Conservation (phyloP, 108 stramenopile genomes). For the Nannochloropsis salina region DNA sequence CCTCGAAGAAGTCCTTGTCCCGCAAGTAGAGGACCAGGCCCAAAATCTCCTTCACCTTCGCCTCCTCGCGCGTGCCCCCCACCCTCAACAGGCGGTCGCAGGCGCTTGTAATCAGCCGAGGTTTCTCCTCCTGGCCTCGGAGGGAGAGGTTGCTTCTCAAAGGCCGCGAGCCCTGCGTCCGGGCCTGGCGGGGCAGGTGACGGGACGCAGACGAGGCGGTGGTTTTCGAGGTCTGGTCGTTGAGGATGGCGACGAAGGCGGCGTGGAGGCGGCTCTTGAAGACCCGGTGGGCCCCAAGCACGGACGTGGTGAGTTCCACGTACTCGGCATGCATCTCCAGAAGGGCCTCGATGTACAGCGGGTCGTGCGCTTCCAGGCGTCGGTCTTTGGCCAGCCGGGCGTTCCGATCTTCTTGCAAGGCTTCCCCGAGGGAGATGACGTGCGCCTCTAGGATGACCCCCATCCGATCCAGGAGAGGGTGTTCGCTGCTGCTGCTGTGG, state of each 20-base stretch:
- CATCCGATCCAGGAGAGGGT: neutral
- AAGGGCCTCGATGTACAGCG: neutral
- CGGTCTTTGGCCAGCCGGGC: neutral
- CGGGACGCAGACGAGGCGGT: too few relatives aligned
- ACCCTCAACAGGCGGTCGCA: neutral
- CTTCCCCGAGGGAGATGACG: constrained; percentile 13
- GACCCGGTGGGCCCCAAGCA: neutral
- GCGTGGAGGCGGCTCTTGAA: neutral
- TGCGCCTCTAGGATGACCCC: neutral
- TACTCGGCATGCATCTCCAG: neutral
- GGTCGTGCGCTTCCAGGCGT: neutral
- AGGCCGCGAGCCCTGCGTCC: neutral
- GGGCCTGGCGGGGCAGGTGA: too few relatives aligned
- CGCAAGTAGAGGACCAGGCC: neutral
- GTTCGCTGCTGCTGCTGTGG: too few relatives aligned
- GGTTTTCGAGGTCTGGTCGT: too few relatives aligned
- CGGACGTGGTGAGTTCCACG: neutral
- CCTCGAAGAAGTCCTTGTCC: neutral
- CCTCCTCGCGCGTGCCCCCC: neutral
- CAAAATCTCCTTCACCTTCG: neutral
- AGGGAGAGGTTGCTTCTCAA: too few relatives aligned
- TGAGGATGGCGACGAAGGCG: neutral
- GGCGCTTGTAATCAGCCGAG: neutral
- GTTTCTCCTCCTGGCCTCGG: neutral
- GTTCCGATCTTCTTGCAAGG: neutral